Evolutionary conservation across 2,329 filamentous ascomycete genomes (phyloP).

Genomic region (Catunica adiposa): DNA sequence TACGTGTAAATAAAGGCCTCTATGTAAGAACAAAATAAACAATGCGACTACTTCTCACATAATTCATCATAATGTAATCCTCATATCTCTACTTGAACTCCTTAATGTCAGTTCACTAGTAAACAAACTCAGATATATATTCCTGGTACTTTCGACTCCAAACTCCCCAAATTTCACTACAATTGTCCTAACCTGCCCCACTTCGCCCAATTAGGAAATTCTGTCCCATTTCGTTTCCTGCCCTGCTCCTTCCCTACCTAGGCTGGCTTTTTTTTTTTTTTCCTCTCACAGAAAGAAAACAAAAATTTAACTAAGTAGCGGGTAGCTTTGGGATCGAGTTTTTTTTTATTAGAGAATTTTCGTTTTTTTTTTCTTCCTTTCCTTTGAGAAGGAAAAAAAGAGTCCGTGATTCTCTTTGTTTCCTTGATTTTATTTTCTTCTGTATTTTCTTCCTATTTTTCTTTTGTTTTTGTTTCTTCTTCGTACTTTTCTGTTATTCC

Average conservation of each 20-base stretch:
- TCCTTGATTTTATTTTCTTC: slow-evolving; percentile 6
- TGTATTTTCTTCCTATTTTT: neutral
- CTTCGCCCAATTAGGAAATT: too few relatives aligned
- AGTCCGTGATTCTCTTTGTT: neutral
- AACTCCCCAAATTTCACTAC: too few relatives aligned
- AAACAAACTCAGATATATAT: too few relatives aligned
- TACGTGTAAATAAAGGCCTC: too few relatives aligned
- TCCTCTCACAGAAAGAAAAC: neutral
- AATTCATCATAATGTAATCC: too few relatives aligned
- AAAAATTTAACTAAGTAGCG: too few relatives aligned
- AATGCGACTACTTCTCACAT: too few relatives aligned
- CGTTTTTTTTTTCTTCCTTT: slow-evolving; percentile 17
- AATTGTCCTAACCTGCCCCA: too few relatives aligned
- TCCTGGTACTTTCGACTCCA: too few relatives aligned
- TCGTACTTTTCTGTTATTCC: neutral
- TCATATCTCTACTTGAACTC: too few relatives aligned
- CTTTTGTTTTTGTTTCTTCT: neutral
- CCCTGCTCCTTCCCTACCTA: slow-evolving; percentile 1
- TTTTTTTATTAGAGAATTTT: neutral
- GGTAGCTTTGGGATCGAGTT: neutral
- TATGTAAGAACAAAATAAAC: too few relatives aligned
- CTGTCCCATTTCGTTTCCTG: neutral
- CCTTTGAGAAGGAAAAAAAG: slow-evolving; percentile 13
- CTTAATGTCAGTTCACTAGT: too few relatives aligned
- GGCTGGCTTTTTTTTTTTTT: neutral